Evolutionary conservation across 306 rosid species (phyloP), one percentile per base, ranked within the genome.

Genomic region (Neltuma alba): DNA sequence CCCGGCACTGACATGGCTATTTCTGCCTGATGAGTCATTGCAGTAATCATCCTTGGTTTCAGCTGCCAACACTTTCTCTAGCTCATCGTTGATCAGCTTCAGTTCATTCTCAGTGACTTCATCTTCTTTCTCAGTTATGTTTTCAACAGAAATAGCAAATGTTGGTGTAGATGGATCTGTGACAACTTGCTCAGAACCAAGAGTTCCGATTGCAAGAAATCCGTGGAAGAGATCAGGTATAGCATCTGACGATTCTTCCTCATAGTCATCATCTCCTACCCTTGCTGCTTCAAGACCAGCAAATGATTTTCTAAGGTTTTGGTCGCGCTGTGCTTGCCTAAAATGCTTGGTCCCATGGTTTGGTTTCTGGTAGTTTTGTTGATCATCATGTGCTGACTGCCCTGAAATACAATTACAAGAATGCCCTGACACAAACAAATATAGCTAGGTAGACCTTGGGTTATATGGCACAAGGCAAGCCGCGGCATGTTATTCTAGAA

Each of bases 161-260:
- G 86, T 87, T 80, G 99, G 99, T 30, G 98, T 95, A 0, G 41
- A 83, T 48, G 93, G 89, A 68, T 88, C 87, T 5, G 83, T 67
- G 18, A 74, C 68, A 15, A 82, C 76, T 75, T 92, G 94, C 10
- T 91, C 97, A 9, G 92, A 83, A 23, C 98, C 98, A 52, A 95
- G 93, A 28, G 99, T 95, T 68, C 99, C 99, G 18, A 95, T 93
- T 9, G 99, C 97, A 20, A 95, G 85, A 75, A 95, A 95, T n/a
- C 99, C 99, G 47, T 94, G 98, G 84, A 93, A 95, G 86, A 90
- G 87, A 77, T 92, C 94, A 77, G 82, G 86, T 66, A 90, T 85
- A 21, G 81, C 83, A 65, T 80, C 82, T 0, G 89, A 55, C 45
- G 91, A 52, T 76, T 89, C 97, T 9, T 86, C 90, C 10, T 89